A percentile compares a stretch with the other conserved stretches of the same genome.
These are phyloP conservation scores for Rhodotorula sp. DNA, from an alignment of 1,284 basidiomycete genomes.

Conservation along the genomic window DNA sequence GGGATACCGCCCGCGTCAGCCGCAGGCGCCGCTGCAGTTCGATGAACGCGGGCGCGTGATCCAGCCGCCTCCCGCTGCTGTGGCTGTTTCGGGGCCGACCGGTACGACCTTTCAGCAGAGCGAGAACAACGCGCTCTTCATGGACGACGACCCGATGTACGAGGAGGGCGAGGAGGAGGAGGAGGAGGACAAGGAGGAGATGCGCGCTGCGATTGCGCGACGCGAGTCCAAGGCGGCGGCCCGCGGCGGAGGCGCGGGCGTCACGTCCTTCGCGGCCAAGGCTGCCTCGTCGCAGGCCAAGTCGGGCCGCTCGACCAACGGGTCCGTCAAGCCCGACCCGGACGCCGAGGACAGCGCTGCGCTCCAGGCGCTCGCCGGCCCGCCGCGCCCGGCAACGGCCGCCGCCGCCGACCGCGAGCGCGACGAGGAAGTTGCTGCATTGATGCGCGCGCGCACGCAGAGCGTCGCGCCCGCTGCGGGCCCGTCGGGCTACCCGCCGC, in stretches of 20 bases:
- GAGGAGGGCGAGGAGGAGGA: too few species aligned
- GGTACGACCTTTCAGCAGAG: too few species aligned
- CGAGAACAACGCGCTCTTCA: too few species aligned
- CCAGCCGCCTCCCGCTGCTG: neutral
- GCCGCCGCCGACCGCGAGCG: neutral
- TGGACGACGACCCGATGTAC: too few species aligned
- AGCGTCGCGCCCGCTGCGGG: too few species aligned
- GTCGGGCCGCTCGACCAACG: neutral
- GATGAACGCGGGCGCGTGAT: neutral
- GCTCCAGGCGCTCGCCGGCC: neutral
- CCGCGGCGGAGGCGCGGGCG: too few species aligned
- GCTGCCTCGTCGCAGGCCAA: neutral
- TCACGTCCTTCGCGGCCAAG: too few species aligned
- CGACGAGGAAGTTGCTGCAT: neutral
- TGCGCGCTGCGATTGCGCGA: too few species aligned
- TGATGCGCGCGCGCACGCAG: neutral
- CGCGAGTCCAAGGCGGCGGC: too few species aligned
- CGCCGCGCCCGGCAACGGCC: neutral
- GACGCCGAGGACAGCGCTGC: neutral
- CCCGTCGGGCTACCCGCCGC: too few species aligned
- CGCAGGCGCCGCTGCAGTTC: neutral
- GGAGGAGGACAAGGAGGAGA: too few species aligned
- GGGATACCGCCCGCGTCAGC: neutral
- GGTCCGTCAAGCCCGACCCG: neutral
- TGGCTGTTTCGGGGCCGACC: neutral